These are phyloP conservation scores for Teunomyces gatunensis DNA, from an alignment of 805 yeast species.

Conservation along the genomic window DNA sequence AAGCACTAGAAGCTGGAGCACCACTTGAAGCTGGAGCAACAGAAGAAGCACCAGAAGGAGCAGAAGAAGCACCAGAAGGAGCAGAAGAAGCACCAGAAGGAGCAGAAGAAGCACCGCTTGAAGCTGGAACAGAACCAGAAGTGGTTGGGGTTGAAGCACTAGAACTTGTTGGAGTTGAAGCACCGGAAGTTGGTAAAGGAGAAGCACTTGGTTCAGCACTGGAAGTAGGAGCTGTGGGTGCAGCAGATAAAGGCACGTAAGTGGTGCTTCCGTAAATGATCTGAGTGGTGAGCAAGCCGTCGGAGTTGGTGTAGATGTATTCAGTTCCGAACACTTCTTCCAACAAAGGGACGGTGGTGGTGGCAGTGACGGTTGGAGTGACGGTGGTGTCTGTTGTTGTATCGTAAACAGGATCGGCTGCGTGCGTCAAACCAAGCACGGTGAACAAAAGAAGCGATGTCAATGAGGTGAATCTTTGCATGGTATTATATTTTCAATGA, in stretches of 20 bases:
- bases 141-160: background rate
- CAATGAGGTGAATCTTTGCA: constrained; percentile 1
- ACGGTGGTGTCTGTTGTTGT: constrained; percentile 25
- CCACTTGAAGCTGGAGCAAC: constrained; percentile 1
- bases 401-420: constrained; percentile 9
- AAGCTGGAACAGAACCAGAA: background rate
- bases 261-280: constrained; percentile 18
- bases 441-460: constrained; percentile 6
- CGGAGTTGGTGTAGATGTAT: constrained; percentile 29
- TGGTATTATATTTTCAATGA: background rate
- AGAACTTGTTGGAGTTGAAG: background rate
- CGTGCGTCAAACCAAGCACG: constrained; percentile 4
- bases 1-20: background rate
- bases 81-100: background rate
- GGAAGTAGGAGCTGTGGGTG: constrained; percentile 6
- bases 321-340: constrained; percentile 26
- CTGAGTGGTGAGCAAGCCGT: constrained; percentile 30
- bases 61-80: background rate
- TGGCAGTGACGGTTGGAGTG: constrained; percentile 25
- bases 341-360: constrained; percentile 26
- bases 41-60: background rate
- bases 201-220: constrained; percentile 7
- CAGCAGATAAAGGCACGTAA: background rate
- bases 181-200: constrained; percentile 5
- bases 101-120: background rate